Conservation (phyloP, 495 filamentous ascomycete genomes). For the Aspergillus funiculosus region DNA sequence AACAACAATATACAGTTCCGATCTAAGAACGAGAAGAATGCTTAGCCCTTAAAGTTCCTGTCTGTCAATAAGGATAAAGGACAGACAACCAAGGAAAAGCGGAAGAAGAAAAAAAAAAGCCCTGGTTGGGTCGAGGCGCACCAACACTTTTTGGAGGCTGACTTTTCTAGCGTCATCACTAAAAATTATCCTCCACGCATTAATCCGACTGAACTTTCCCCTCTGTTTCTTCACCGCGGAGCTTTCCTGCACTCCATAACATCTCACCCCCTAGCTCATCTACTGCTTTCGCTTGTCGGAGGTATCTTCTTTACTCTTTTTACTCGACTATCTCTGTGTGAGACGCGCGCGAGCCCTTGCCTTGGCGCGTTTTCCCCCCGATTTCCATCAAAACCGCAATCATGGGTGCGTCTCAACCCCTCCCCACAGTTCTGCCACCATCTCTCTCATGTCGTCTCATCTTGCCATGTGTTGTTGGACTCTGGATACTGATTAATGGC, state of each 20-base stretch:
- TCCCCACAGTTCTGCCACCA: conserved; percentile 11
- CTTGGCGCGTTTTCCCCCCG: conserved; percentile 45
- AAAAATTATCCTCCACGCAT: conserved; percentile 46
- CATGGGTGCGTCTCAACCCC: conserved; percentile 66
- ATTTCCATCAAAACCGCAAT: conserved; percentile 56
- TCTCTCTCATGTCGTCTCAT: conserved; percentile 4
- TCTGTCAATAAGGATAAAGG: too few species aligned
- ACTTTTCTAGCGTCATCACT: conserved; percentile 47
- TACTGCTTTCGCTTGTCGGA: conserved; percentile 14
- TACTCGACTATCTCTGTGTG: conserved; percentile 22
- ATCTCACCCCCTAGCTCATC: conserved; percentile 6
- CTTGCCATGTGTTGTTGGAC: neutral
- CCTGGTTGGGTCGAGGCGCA: conserved; percentile 29
- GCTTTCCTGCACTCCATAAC: conserved; percentile 26
- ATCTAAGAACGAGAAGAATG: neutral
- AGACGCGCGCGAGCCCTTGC: conserved; percentile 42
- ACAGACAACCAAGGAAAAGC: conserved; percentile 4
- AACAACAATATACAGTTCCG: too few species aligned
- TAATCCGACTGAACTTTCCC: conserved; percentile 41
- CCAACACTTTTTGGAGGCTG: conserved; percentile 32
- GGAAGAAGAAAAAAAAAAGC: conserved; percentile 13
- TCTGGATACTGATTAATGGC: conserved; percentile 21
- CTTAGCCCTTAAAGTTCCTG: conserved; percentile 2
- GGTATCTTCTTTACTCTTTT: conserved; percentile 21
- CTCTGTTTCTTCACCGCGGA: conserved; percentile 41